phyloP scores from a whole-genome alignment of 2,329 filamentous ascomycete genomes.

The Sclerotinia spermophila region DNA sequence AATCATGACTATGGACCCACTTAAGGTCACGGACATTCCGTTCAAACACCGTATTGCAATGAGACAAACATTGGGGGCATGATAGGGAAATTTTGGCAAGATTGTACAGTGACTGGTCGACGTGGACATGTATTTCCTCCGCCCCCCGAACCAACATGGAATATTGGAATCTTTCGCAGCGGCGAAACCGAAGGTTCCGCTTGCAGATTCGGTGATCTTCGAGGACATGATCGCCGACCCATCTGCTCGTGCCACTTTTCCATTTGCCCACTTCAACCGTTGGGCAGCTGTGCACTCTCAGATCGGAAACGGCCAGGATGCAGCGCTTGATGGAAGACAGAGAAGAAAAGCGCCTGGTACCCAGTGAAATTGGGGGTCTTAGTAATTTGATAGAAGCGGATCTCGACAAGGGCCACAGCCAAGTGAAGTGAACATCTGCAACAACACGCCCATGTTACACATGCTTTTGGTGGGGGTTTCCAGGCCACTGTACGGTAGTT shows the following conservation, averaged over 20 bases:
- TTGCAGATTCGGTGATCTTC: slow-evolving; percentile 8
- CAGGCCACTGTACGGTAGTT: not conserved
- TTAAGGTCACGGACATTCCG: slow-evolving; percentile 6
- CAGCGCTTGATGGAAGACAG: not conserved
- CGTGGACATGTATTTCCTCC: slow-evolving; percentile 1
- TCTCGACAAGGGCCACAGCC: not conserved
- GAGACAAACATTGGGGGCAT: slow-evolving; percentile 3
- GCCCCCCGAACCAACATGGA: not conserved
- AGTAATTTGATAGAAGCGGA: slow-evolving; percentile 2
- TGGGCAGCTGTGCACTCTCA: slow-evolving; percentile 12
- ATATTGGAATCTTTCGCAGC: not conserved
- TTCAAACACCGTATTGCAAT: slow-evolving; percentile 1
- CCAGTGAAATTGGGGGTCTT: slow-evolving; percentile 5
- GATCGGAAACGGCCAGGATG: not conserved
- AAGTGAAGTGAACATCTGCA: not conserved
- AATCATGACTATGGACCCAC: not conserved
- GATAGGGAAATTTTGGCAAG: not conserved
- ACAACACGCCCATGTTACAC: not conserved
- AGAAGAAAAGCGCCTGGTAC: not conserved
- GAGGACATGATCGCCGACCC: slow-evolving; percentile 1
- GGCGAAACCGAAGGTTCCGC: not conserved
- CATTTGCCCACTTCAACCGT: slow-evolving; percentile 4
- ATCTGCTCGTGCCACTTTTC: slow-evolving; percentile 8
- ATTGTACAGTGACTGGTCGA: not conserved
- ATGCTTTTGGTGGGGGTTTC: not conserved